phyloP scores from a whole-genome alignment of 257 asterid species.

The Solanum chaucha region DNA sequence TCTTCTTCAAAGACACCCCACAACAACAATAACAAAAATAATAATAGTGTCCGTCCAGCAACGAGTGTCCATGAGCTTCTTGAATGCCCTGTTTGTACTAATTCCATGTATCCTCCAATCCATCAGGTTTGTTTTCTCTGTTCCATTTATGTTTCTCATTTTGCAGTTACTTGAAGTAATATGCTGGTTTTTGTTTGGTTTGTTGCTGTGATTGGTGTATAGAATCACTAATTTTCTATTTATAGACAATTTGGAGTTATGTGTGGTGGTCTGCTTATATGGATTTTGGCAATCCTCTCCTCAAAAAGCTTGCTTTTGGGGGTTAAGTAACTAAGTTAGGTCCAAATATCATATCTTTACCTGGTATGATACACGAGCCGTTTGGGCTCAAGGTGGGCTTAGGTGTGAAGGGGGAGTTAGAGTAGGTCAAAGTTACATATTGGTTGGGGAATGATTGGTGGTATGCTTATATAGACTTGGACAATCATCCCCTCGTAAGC shows the following conservation, averaged over 20 bases:
- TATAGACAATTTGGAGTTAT: background rate
- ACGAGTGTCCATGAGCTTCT: constrained; percentile 34
- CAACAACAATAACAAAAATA: background rate
- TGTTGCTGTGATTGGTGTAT: background rate
- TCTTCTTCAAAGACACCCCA: constrained; percentile 18
- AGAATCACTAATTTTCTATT: background rate
- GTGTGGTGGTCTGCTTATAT: background rate
- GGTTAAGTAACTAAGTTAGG: background rate
- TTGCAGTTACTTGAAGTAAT: background rate
- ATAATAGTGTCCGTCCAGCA: background rate
- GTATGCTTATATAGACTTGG: background rate
- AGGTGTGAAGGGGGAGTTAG: background rate
- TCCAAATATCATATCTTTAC: too few species aligned
- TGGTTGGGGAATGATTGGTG: background rate
- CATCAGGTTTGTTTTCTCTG: constrained; percentile 22
- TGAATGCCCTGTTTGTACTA: constrained; percentile 44
- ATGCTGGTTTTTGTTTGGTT: background rate
- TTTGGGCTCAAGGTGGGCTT: too few species aligned
- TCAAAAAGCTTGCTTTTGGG: background rate
- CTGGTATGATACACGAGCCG: fast-evolving
- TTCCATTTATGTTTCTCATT: background rate
- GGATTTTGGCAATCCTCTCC: background rate
- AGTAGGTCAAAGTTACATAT: background rate
- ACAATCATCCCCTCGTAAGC: background rate
- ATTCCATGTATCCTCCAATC: constrained; percentile 45